A percentile compares a stretch with the other conserved stretches of the same genome.
Evolutionary conservation across 805 yeast species (phyloP).

Genomic region (Saccharomycopsis sp.): DNA sequence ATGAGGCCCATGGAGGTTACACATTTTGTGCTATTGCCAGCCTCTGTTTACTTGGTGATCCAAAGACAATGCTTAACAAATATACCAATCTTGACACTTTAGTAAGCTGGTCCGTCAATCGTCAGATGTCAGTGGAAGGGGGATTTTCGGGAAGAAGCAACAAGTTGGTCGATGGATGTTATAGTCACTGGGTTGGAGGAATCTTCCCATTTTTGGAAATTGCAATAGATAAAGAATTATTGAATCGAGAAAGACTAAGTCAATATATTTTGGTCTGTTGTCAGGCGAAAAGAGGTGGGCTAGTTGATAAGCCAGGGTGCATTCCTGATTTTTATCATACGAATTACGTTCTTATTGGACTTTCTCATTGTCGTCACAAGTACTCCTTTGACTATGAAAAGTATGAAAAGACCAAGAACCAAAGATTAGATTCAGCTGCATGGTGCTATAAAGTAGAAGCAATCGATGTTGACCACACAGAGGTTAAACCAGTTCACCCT

Average conservation of each 20-base stretch:
- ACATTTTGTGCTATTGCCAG: slow-evolving; percentile 83
- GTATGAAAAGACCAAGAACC: slow-evolving; percentile 9
- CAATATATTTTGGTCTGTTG: slow-evolving; percentile 71
- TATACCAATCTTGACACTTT: slow-evolving; percentile 43
- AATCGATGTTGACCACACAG: slow-evolving; percentile 20
- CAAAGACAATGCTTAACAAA: slow-evolving; percentile 29
- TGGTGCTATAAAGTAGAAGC: slow-evolving; percentile 27
- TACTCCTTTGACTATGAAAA: slow-evolving; percentile 26
- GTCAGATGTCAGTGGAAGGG: slow-evolving; percentile 73
- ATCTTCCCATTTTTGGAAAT: slow-evolving; percentile 56
- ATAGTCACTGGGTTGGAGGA: slow-evolving; percentile 94
- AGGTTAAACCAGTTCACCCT: slow-evolving; percentile 10
- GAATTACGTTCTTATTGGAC: slow-evolving; percentile 74
- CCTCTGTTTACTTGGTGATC: slow-evolving; percentile 39
- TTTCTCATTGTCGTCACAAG: slow-evolving; percentile 49
- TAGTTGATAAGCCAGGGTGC: slow-evolving; percentile 82
- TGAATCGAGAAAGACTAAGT: slow-evolving; percentile 52
- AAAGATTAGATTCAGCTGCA: slow-evolving; percentile 26
- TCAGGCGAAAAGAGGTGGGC: slow-evolving; percentile 65
- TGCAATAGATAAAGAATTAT: slow-evolving; percentile 30
- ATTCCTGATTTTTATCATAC: slow-evolving; percentile 85
- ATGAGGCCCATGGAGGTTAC: slow-evolving; percentile 97
- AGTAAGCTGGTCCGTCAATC: slow-evolving; percentile 57
- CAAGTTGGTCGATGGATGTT: slow-evolving; percentile 93
- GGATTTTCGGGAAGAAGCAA: slow-evolving; percentile 89